Conservation (phyloP, 2,329 filamentous ascomycete species). For the Fusarium kyushuense region DNA sequence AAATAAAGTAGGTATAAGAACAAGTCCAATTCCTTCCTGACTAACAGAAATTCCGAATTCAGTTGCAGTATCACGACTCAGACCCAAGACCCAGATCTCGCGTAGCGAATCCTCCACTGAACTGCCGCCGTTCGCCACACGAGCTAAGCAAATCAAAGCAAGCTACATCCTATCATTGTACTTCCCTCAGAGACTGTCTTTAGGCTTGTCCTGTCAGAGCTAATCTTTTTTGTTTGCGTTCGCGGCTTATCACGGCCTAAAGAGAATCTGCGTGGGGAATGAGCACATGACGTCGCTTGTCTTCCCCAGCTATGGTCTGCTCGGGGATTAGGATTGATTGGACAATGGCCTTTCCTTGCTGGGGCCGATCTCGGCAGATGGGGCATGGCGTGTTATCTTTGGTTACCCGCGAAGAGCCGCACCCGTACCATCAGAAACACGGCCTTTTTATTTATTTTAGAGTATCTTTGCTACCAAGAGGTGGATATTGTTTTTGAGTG, state of each 20-base stretch:
- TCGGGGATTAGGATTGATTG: conserved; percentile 33
- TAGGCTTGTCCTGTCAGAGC: conserved; percentile 6
- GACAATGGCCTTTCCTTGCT: conserved; percentile 41
- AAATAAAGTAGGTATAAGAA: conserved; percentile 18
- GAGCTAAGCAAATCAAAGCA: conserved; percentile 24
- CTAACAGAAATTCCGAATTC: conserved; percentile 35
- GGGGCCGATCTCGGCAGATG: conserved; percentile 43
- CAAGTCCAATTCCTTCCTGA: conserved; percentile 16
- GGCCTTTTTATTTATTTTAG: not conserved
- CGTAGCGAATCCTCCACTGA: conserved; percentile 19
- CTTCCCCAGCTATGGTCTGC: conserved; percentile 31
- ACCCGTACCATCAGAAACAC: conserved; percentile 2
- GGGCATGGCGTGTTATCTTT: conserved; percentile 23
- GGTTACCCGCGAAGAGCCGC: conserved; percentile 47
- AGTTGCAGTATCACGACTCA: conserved; percentile 28
- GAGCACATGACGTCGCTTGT: conserved; percentile 45
- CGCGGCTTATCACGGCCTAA: conserved; percentile 52
- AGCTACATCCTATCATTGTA: conserved; percentile 5
- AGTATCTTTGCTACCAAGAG: not conserved
- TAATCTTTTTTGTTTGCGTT: conserved; percentile 20
- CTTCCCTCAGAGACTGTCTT: not conserved
- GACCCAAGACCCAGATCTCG: not conserved
- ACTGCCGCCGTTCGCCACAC: conserved; percentile 23
- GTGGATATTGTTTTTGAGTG: not conserved
- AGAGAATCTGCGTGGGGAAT: conserved; percentile 27